Percentiles rank a stretch among this genome's conserved stretches.
These are phyloP conservation scores for Magnolia officinalis DNA, from an alignment of 164 flowering plant species.

Conservation along the genomic window DNA sequence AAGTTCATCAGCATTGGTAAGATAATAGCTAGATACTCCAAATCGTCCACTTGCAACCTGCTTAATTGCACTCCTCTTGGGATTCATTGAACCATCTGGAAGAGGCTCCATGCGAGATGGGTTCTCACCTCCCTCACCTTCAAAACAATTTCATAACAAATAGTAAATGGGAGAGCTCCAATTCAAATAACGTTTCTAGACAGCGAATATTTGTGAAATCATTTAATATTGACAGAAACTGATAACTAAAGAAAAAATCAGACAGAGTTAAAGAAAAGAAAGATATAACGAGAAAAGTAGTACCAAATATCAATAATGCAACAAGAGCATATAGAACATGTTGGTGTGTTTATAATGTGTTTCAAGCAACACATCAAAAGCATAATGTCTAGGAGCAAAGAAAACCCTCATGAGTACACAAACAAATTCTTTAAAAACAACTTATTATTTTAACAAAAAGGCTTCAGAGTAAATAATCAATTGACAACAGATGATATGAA, in stretches of 20 bases:
- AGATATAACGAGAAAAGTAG: neutral
- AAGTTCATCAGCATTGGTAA: conserved; percentile 93
- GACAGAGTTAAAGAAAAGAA: neutral
- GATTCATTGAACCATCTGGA: conserved; percentile 89
- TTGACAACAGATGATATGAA: no score
- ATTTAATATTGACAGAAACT: conserved; percentile 1
- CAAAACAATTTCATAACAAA: conserved; percentile 9
- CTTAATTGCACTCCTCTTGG: conserved; percentile 96
- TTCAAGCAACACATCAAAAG: no score
- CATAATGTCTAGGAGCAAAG: no score
- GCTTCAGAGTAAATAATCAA: no score
- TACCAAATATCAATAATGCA: neutral
- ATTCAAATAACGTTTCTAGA: neutral
- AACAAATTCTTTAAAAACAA: no score
- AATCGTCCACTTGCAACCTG: conserved; percentile 99
- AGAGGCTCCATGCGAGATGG: conserved; percentile 97
- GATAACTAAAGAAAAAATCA: neutral
- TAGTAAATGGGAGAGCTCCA: neutral
- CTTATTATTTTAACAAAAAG: no score
- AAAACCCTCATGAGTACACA: no score
- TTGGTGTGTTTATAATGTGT: no score
- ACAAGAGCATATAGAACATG: no score
- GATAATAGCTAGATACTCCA: conserved; percentile 95
- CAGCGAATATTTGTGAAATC: conserved; percentile 1
- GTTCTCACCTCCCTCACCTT: conserved; percentile 99